Base-by-base conservation (phyloP, 352 stramenopile species). In the Pythium apleroticum region DNA sequence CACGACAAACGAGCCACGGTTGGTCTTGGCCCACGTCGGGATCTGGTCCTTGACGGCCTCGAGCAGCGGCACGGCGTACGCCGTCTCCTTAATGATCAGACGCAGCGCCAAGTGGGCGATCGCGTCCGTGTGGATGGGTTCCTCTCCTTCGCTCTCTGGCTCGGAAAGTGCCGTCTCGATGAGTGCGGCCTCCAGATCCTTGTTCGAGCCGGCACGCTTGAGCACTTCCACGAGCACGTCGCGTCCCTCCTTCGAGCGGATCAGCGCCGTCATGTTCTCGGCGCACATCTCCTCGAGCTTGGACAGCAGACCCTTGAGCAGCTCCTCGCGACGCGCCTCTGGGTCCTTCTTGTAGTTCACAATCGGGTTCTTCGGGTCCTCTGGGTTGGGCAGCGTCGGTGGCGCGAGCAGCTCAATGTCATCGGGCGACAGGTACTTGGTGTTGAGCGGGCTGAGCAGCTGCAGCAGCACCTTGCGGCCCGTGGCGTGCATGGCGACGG, bases 281-380 rank as follows among this genome's bases (percentile, higher is more conserved):
- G 56, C 60, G 49, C 85, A 91, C 73, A 95, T 84, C 19, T 89
- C 82, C 60, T 93, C 78, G n/a, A 95, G 73, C 68, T 93, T 91
- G 24, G 87, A 79, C 64, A 91, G 56, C 61, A 93, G 61, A 45
- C 84, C 84, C 66, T 91, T 89, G 37, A 93, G 68, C 25, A 94
- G 58, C 66, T 94, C 86, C 37, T 90, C 78, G 35, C 84, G 82
- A 75, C 86, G 85, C 49, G 78, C 73, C 1, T 86, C 74, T 22
- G 87, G 87, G 66, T 93, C 80, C 66, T 96, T 96, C 78, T 94
- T 94, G 83, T 96, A 96, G 68, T 94, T 96, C 39, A 95, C 81
- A 11, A 92, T 68, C 30, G 75, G 64, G 30, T 86, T 62, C 24
- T 46, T 81, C 10, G 85, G 52, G 56, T 92, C 84, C 27, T 91